Percentiles rank a stretch among this genome's conserved stretches.
These are phyloP conservation scores for Tylopilus intermedius DNA, from an alignment of 768 basidiomycete species.

Conservation along the genomic window DNA sequence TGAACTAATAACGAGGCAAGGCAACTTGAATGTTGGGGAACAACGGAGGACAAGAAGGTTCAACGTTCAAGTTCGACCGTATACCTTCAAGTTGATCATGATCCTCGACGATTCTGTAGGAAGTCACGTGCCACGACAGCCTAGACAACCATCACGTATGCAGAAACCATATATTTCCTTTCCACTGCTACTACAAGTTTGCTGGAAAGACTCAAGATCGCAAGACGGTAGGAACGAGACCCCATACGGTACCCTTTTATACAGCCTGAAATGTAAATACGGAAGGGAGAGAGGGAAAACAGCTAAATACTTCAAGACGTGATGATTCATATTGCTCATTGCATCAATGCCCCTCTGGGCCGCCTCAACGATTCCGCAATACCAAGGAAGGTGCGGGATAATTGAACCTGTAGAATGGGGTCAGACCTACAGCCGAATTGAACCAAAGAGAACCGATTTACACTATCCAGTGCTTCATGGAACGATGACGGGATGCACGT, in stretches of 20 bases:
- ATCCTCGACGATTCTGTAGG: constrained; percentile 31
- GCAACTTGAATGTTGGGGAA: background rate
- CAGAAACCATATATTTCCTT: no score
- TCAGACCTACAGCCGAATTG: background rate
- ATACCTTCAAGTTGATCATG: constrained; percentile 55
- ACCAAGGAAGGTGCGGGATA: constrained; percentile 53
- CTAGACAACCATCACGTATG: no score
- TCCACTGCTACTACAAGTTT: no score
- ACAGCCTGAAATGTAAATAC: no score
- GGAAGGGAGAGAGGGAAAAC: no score
- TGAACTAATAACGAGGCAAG: constrained; percentile 34
- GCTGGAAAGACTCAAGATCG: no score
- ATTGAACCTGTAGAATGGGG: constrained; percentile 35
- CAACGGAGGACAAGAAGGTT: background rate
- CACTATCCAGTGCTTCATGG: constrained; percentile 46
- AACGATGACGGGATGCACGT: constrained; percentile 39
- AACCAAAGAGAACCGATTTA: constrained; percentile 16
- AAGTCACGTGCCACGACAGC: no score
- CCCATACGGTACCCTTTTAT: background rate
- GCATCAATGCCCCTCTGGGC: constrained; percentile 44
- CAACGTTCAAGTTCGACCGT: constrained; percentile 13
- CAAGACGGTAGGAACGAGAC: no score
- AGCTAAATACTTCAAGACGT: no score
- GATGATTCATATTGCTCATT: constrained; percentile 8
- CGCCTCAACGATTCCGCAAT: constrained; percentile 54